phyloP scores from a whole-genome alignment of 129 eudicot species.

The Pittosporum tobira region DNA sequence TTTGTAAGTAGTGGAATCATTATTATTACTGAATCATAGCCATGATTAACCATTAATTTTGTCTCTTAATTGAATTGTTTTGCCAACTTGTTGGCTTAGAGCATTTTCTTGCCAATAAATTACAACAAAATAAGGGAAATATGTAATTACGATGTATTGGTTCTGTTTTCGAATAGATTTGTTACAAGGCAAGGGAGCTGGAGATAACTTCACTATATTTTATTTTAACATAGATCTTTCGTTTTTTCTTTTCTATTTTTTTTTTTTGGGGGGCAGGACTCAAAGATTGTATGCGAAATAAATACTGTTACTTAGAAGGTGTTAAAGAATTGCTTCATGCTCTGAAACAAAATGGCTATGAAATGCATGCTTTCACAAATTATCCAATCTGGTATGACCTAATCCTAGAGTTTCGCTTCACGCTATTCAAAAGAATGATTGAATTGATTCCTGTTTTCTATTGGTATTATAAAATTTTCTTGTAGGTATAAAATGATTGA shows the following conservation, averaged over 20 bases:
- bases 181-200: too few species aligned
- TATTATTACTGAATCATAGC: too few species aligned
- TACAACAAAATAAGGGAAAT: neutral
- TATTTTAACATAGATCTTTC: too few species aligned
- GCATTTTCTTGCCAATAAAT: neutral
- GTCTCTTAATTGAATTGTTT: too few species aligned
- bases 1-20: too few species aligned
- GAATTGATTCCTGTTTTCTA: neutral
- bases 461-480: conserved; percentile 3
- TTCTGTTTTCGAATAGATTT: neutral
- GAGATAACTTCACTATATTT: too few species aligned
- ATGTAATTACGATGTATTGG: too few species aligned
- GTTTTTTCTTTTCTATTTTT: too few species aligned
- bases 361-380: conserved; percentile 91
- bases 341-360: conserved; percentile 65
- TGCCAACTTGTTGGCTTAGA: neutral
- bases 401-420: conserved; percentile 17
- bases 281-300: conserved; percentile 55
- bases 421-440: conserved; percentile 8
- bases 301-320: conserved; percentile 76
- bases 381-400: conserved; percentile 81
- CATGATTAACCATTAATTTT: too few species aligned
- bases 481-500: conserved; percentile 84
- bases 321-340: conserved; percentile 58
- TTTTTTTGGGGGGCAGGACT: conserved; percentile 71